Base-by-base conservation (phyloP, 2,329 filamentous ascomycete species). In the Hymenoscyphus occultus region DNA sequence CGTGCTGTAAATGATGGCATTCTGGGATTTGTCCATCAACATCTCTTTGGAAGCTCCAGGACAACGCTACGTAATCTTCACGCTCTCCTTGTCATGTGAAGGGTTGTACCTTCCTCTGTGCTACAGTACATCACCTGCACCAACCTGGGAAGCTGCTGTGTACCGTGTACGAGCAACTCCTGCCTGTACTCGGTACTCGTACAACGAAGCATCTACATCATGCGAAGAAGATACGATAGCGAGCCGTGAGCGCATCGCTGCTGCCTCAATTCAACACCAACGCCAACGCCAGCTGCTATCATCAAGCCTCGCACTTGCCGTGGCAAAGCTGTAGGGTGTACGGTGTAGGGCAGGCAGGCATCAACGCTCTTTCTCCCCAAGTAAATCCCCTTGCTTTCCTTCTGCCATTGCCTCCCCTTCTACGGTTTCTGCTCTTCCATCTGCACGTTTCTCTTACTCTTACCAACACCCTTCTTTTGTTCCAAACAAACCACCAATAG, bases 231-330 rank as follows among this genome's bases (percentile, higher is more conserved):
- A 5, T 14, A 39, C 7, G 13, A 13, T 6, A n/a, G 45, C 16
- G 45, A n/a, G 45, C 22, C 16, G 22, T 51, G 56, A 39, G 56
- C 16, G 56, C 13, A 59, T 59, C 58, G 58, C 39, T 13, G 19
- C 16, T 39, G 32, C 39, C 58, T 39, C 58, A 9, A 39, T 28
- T 59, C 35, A 28, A 28, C n/a, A n/a, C 32, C 19, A 59, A 19
- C 39, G 22, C 42, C 35, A 42, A 28, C n/a, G 35, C 32, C 19
- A 59, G 39, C 39, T 40, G 35, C 16, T 16, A 19, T n/a, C 35
- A 7, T 42, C 14, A 22, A 59, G 35, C 57, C 57, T 59, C 57
- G 58, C 58, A 42, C 58, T 22, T 59, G 58, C 58, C 39, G 16
- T 39, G 22, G 39, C 35, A 39, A 42, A 59, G 39, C 45, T 51